A percentile compares a stretch with the other conserved stretches of the same genome.
Conservation (phyloP, 129 eudicot genomes). For the Centaurea solstitialis region DNA sequence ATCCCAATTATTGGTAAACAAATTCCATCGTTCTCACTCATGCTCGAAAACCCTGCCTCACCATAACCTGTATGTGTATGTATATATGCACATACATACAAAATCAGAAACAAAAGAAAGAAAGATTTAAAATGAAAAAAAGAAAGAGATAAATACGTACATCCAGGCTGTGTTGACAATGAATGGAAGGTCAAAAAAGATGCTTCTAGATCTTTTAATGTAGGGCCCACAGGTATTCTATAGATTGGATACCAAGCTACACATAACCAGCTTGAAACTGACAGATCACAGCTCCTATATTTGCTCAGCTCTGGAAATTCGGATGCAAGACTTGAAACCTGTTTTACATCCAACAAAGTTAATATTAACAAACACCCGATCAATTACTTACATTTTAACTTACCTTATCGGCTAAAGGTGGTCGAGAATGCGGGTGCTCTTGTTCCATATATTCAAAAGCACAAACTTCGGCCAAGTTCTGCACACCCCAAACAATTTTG, state of each 20-base stretch:
- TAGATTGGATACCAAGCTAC: constrained; percentile 91
- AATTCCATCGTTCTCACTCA: constrained; percentile 21
- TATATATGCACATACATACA: background rate
- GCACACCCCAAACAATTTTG: constrained; percentile 12
- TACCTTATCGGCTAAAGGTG: constrained; percentile 65
- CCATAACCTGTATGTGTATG: constrained; percentile 17
- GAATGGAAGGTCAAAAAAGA: constrained; percentile 64
- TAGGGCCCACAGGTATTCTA: constrained; percentile 63
- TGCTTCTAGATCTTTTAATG: constrained; percentile 53
- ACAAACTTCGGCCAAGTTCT: constrained; percentile 20
- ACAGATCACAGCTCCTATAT: constrained; percentile 63
- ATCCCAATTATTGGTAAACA: constrained; percentile 71
- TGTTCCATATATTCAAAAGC: constrained; percentile 57
- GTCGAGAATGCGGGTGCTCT: constrained; percentile 53
- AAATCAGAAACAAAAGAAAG: background rate
- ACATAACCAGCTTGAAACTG: constrained; percentile 70
- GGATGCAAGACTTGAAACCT: constrained; percentile 51
- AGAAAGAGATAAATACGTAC: constrained; percentile 28
- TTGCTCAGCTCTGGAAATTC: constrained; percentile 52
- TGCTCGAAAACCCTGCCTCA: constrained; percentile 26
- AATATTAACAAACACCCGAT: background rate
- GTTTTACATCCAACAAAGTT: constrained; percentile 4
- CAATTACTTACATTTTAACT: background rate
- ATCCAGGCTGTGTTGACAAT: constrained; percentile 52
- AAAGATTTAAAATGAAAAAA: background rate